These are phyloP conservation scores for Leccinum disarticulatum DNA, from an alignment of 768 basidiomycete species.

Conservation along the genomic window DNA sequence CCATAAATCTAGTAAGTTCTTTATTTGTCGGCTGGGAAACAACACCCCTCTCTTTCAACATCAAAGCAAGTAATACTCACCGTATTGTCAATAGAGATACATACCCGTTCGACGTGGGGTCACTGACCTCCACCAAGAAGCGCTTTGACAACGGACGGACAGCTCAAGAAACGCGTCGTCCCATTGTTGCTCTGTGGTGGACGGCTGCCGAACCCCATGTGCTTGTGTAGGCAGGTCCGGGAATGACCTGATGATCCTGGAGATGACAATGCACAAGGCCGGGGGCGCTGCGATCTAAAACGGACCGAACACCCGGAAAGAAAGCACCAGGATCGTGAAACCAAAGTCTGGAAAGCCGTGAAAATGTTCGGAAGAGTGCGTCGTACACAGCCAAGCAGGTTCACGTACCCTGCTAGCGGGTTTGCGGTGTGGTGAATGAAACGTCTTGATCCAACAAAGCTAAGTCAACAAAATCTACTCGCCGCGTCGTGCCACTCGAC, in stretches of 20 bases:
- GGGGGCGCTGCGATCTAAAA: neutral
- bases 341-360: too few species aligned
- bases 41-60: constrained; percentile 2
- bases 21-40: constrained; percentile 35
- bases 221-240: neutral
- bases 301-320: neutral
- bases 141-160: neutral
- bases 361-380: too few species aligned
- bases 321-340: neutral
- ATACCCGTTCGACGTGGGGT: neutral
- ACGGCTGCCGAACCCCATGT: constrained; percentile 1
- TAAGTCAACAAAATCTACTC: neutral
- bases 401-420: constrained; percentile 4
- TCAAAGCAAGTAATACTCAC: constrained; percentile 4
- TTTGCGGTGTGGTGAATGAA: neutral
- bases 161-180: neutral
- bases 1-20: constrained; percentile 20
- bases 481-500: constrained; percentile 12
- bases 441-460: neutral
- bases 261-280: neutral
- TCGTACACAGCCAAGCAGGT: constrained; percentile 1
- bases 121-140: neutral
- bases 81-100: neutral
- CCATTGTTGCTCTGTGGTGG: constrained; percentile 3
- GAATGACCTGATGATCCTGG: neutral